A percentile compares a stretch with the other conserved stretches of the same genome.
These are phyloP conservation scores for Corylus heterophylla DNA, from an alignment of 306 rosid genomes.

Conservation along the genomic window DNA sequence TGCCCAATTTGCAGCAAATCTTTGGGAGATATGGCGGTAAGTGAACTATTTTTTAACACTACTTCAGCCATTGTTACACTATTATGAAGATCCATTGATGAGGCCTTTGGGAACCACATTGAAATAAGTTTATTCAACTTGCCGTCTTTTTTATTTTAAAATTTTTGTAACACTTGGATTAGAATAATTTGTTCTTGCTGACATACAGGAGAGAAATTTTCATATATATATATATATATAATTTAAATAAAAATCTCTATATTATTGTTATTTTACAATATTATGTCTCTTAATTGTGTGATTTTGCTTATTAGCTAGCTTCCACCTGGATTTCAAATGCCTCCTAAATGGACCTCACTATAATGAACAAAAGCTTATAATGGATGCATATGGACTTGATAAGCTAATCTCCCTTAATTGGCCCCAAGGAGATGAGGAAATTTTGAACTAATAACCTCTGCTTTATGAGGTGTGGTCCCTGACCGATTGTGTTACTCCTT, in stretches of 20 bases:
- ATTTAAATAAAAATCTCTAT: background rate
- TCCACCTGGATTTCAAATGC: background rate
- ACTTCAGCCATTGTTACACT: background rate
- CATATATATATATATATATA: background rate
- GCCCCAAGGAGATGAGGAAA: no score
- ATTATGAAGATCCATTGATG: background rate
- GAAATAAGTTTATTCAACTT: background rate
- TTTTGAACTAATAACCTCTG: no score
- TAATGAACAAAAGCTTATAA: background rate
- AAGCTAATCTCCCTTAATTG: background rate
- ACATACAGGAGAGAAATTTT: background rate
- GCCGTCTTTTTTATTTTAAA: background rate
- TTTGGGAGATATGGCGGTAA: conserved; percentile 40
- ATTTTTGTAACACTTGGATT: background rate
- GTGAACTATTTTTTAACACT: background rate
- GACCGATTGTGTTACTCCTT: no score
- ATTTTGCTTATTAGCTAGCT: background rate
- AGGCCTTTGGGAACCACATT: background rate
- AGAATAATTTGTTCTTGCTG: background rate
- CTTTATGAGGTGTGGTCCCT: no score
- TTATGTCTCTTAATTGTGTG: background rate
- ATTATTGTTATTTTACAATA: background rate
- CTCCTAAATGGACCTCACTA: background rate
- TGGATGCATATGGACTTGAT: background rate
- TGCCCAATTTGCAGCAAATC: conserved; percentile 39